Base-by-base conservation (phyloP, 805 yeast species). In the Candida ulmi region DNA sequence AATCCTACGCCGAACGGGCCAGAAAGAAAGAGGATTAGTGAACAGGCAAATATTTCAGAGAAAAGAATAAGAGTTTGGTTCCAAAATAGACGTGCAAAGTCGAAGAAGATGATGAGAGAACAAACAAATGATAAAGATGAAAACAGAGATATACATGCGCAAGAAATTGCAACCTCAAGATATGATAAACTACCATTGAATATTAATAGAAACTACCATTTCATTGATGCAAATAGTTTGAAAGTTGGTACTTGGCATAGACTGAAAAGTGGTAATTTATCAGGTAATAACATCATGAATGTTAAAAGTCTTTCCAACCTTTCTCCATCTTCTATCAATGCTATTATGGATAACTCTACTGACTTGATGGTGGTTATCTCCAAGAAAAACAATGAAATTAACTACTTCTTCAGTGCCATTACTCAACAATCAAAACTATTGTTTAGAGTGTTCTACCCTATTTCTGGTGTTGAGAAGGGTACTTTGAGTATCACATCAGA, bases 1-100 rank as follows among this genome's bases (percentile, higher is more conserved):
- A 85, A 85, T 48, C 83, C 86, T 24, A 85, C 83, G 48, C 96
- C 96, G 1, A 69, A 77, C 24, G 78, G 90, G 0, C 81, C 81
- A 30, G 73, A 74, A 40, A 66, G 96, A 30, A 80, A 80, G 52
- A 73, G 69, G 24, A 78, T 88, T 29, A 78, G 93, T 30, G 77
- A 72, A 2, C 71, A 71, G 44, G 84, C 95, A 2, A 84, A 82
- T 16, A 81, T 88, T 85, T 76, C 88, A 12, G 96, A 88, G 51
- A 74, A 93, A 45, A 86, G 90, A 12, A 95, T 88, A 2, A 71
- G 95, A 40, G 88, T 88, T 32, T 88, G 96, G 96, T 88, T 87
- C 54, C 97, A 88, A 60, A 88, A 88, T 57, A 68, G 90, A 51
- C 66, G 97, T 46, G 93, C 93, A 17, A 85, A 84, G 57, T 71